These are phyloP conservation scores for Raddia guianensis DNA, from an alignment of 176 grass and related monocot species.

Conservation along the genomic window DNA sequence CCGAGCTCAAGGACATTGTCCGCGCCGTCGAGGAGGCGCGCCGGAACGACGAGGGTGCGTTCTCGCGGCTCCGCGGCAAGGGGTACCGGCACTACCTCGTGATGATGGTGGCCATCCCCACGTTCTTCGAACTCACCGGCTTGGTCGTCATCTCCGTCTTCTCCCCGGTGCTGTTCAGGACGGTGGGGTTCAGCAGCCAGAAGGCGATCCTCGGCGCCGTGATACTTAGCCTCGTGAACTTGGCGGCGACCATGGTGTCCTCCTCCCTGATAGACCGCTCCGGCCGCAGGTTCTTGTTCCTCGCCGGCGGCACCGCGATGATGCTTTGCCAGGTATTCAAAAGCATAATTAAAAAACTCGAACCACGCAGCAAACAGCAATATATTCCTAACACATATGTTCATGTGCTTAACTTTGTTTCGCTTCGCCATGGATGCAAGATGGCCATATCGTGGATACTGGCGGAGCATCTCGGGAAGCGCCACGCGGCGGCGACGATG, in stretches of 20 bases:
- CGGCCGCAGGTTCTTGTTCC: constrained; percentile 53
- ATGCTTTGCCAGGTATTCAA: constrained; percentile 45
- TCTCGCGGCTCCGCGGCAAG: constrained; percentile 37
- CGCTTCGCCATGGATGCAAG: neutral
- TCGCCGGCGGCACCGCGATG: constrained; percentile 44
- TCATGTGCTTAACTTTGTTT: neutral
- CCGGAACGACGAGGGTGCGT: constrained; percentile 53
- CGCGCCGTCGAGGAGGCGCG: constrained; percentile 38
- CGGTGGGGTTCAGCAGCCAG: constrained; percentile 62
- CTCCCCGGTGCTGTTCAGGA: constrained; percentile 64
- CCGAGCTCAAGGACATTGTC: constrained; percentile 60
- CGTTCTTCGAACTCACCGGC: constrained; percentile 63
- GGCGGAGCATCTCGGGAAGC: constrained; percentile 45
- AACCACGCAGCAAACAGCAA: neutral
- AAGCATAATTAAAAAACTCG: neutral
- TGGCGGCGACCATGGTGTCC: constrained; percentile 30
- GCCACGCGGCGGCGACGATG: constrained; percentile 40
- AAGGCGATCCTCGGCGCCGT: constrained; percentile 49
- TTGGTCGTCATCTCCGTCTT: constrained; percentile 57
- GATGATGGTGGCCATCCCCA: constrained; percentile 50
- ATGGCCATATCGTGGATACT: constrained; percentile 49
- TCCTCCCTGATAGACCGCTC: constrained; percentile 42
- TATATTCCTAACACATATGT: neutral
- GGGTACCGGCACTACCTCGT: constrained; percentile 54
- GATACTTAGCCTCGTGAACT: constrained; percentile 37